phyloP scores from a whole-genome alignment of 2,329 filamentous ascomycete genomes.

The Botrytis sinoallii region DNA sequence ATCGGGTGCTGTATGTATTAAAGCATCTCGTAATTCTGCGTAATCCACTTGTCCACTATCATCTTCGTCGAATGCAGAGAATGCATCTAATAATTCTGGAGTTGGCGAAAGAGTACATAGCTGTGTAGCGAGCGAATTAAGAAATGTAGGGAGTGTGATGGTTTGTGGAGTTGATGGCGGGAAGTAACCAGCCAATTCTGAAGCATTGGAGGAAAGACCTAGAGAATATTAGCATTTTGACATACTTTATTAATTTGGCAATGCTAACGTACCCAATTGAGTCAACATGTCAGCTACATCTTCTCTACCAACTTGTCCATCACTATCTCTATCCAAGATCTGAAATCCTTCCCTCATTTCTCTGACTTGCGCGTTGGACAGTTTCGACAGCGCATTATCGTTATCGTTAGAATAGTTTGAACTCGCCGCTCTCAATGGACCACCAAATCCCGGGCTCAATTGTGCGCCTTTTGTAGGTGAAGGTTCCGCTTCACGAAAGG shows the following conservation, averaged over 20 bases:
- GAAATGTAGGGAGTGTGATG: conserved; percentile 79
- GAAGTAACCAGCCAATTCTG: conserved; percentile 79
- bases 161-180: conserved; percentile 67
- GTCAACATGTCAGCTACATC: conserved; percentile 85
- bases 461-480: conserved; percentile 37
- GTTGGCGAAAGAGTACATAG: conserved; percentile 73
- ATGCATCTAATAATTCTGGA: conserved; percentile 80
- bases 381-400: conserved; percentile 59
- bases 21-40: conserved; percentile 73
- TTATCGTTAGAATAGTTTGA: conserved; percentile 26
- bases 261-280: conserved; percentile 62
- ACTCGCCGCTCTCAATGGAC: conserved; percentile 26
- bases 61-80: conserved; percentile 93
- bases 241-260: not conserved
- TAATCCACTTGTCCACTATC: conserved; percentile 92
- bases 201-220: conserved; percentile 71
- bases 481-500: conserved; percentile 35
- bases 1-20: conserved; percentile 79
- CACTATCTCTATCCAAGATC: conserved; percentile 85
- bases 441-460: conserved; percentile 33
- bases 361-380: conserved; percentile 79
- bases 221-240: not conserved
- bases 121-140: conserved; percentile 75
- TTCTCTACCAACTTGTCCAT: conserved; percentile 75
- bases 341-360: conserved; percentile 91